phyloP scores from a whole-genome alignment of 164 flowering plant genomes.

The Stephania yunnanensis region DNA sequence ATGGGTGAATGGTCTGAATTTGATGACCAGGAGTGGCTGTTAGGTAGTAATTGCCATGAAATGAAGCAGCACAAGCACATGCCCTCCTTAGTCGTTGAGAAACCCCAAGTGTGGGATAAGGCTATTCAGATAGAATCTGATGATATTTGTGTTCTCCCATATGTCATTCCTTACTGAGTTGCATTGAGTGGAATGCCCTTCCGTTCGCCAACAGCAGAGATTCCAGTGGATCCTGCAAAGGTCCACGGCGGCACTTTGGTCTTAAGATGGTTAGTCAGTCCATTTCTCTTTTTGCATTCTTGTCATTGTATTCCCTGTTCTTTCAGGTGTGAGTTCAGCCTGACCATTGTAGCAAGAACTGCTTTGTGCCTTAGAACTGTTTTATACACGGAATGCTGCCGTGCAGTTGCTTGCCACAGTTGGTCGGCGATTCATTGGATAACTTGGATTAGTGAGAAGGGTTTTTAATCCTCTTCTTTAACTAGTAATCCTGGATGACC shows the following conservation, averaged over 20 bases:
- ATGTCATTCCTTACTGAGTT: constrained; percentile 73
- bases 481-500: constrained; percentile 23
- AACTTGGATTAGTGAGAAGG: constrained; percentile 16
- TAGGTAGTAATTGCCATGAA: constrained; percentile 17
- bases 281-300: constrained; percentile 24
- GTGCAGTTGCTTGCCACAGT: constrained; percentile 19
- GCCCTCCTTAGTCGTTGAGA: constrained; percentile 23
- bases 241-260: constrained; percentile 19
- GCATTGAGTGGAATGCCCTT: constrained; percentile 1
- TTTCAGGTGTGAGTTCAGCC: constrained; percentile 20
- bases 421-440: constrained; percentile 23
- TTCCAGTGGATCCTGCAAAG: constrained; percentile 7
- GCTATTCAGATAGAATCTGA: constrained; percentile 51
- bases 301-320: constrained; percentile 16
- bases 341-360: constrained; percentile 19
- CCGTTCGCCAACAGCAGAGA: not conserved
- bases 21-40: constrained; percentile 73
- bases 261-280: constrained; percentile 18
- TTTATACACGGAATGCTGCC: constrained; percentile 18
- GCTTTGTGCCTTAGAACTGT: constrained; percentile 20
- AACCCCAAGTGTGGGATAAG: constrained; percentile 60
- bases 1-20: constrained; percentile 49
- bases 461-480: constrained; percentile 1
- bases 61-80: constrained; percentile 28
- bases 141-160: constrained; percentile 69